Evolutionary conservation across 331 rosid genomes (phyloP).

Genomic region (Stylosanthes scabra): DNA sequence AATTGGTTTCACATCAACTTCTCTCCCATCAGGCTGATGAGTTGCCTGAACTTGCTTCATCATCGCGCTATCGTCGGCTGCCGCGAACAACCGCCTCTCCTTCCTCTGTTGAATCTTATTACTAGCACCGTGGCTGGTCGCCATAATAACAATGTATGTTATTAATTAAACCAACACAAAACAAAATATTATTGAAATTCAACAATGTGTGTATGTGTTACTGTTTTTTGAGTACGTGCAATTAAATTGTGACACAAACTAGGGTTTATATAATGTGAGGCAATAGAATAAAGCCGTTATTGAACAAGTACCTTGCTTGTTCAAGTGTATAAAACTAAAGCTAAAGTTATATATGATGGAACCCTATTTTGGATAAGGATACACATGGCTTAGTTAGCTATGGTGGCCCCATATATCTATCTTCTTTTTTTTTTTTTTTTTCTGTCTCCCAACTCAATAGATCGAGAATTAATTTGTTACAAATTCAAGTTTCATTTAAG

Average conservation of each 20-base stretch:
- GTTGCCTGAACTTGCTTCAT: conserved; percentile 76
- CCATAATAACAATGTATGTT: conserved; percentile 41
- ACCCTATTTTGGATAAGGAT: conserved; percentile 31
- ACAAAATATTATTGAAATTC: too few species aligned
- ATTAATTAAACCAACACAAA: neutral
- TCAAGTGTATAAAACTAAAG: conserved; percentile 57
- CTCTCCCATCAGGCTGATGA: conserved; percentile 68
- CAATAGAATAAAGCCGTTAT: conserved; percentile 64
- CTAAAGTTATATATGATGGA: conserved; percentile 45
- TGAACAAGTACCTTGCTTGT: conserved; percentile 93
- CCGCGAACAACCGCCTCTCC: conserved; percentile 48
- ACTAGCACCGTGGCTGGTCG: conserved; percentile 34
- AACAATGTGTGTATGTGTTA: neutral
- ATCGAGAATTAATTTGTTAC: too few species aligned
- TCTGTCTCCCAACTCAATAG: too few species aligned
- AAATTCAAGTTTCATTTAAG: too few species aligned
- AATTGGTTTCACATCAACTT: conserved; percentile 69
- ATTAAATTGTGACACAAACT: neutral
- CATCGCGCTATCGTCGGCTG: conserved; percentile 77
- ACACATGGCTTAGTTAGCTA: neutral
- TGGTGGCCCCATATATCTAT: conserved; percentile 13
- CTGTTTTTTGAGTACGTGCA: conserved; percentile 29
- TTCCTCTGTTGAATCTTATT: conserved; percentile 42
- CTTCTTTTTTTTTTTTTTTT: too few species aligned
- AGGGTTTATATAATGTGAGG: conserved; percentile 45